A percentile compares a stretch with the other conserved stretches of the same genome.
phyloP scores from a whole-genome alignment of 2,329 filamentous ascomycete genomes.

The Penicillium psychrosexuale region DNA sequence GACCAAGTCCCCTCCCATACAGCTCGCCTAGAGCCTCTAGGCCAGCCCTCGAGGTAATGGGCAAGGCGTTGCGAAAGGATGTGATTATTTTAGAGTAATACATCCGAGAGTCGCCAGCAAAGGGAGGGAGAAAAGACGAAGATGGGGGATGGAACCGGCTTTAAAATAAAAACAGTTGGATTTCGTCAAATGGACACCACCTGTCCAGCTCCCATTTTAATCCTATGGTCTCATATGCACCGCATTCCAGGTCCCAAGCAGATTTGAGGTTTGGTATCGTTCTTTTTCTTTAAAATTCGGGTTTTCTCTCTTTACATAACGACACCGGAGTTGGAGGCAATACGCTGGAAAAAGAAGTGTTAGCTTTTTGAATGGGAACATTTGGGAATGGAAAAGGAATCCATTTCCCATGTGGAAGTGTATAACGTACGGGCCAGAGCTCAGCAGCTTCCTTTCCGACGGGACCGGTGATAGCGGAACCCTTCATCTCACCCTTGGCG shows the following conservation, averaged over 20 bases:
- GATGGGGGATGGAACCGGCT: slow-evolving; percentile 23
- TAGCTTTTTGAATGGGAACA: not conserved
- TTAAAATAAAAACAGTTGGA: slow-evolving; percentile 27
- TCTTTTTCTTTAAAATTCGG: slow-evolving; percentile 29
- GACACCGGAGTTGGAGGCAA: slow-evolving; percentile 99
- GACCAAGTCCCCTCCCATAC: slow-evolving; percentile 1
- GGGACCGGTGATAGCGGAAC: slow-evolving; percentile 96
- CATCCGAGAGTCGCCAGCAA: slow-evolving; percentile 25
- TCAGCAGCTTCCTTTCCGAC: slow-evolving; percentile 99
- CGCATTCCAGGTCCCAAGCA: slow-evolving; percentile 24
- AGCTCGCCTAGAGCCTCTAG: slow-evolving; percentile 1
- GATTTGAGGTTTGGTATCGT: slow-evolving; percentile 30
- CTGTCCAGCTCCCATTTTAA: slow-evolving; percentile 17
- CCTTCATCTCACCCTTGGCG: slow-evolving; percentile 99
- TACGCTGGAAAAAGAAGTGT: slow-evolving; percentile 64
- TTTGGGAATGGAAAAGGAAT: not conserved
- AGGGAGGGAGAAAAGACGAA: slow-evolving; percentile 21
- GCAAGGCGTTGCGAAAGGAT: slow-evolving; percentile 17
- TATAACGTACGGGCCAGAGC: slow-evolving; percentile 84
- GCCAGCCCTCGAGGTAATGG: not conserved
- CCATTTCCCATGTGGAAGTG: not conserved
- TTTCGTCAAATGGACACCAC: slow-evolving; percentile 25
- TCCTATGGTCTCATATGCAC: slow-evolving; percentile 29
- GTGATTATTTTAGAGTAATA: slow-evolving; percentile 21
- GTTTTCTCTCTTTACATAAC: slow-evolving; percentile 77